Conservation (phyloP, 2,329 filamentous ascomycete species). For the Cladosporium sp. region DNA sequence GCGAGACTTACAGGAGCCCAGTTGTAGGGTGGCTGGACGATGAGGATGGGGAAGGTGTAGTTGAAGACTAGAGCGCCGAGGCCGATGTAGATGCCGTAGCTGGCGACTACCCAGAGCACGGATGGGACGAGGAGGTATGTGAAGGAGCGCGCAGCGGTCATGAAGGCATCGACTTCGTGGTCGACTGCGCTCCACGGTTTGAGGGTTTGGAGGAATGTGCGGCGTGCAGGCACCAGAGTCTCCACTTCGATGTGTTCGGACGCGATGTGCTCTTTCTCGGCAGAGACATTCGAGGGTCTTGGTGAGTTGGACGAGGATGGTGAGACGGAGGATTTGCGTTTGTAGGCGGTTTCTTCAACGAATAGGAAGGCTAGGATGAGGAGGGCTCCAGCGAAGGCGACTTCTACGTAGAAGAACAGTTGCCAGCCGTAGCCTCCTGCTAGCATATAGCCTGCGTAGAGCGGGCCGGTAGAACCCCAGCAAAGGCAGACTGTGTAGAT, state of each 20-base stretch:
- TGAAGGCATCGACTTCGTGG: conserved; percentile 38
- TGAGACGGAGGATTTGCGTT: conserved; percentile 24
- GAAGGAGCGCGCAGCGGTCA: conserved; percentile 38
- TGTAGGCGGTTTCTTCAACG: conserved; percentile 61
- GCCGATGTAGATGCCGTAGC: conserved; percentile 42
- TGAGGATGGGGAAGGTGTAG: conserved; percentile 40
- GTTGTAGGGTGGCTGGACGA: conserved; percentile 37
- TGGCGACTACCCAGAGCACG: conserved; percentile 41
- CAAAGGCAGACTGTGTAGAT: conserved; percentile 62
- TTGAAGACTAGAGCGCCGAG: conserved; percentile 42
- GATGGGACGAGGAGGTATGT: conserved; percentile 41
- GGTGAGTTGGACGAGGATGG: conserved; percentile 16
- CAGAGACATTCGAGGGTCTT: conserved; percentile 11
- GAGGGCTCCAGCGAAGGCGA: conserved; percentile 52
- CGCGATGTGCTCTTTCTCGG: conserved; percentile 27
- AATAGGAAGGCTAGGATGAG: conserved; percentile 56
- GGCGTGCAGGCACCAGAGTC: conserved; percentile 30
- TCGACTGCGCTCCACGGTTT: conserved; percentile 38
- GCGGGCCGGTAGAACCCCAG: conserved; percentile 56
- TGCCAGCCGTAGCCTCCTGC: conserved; percentile 57
- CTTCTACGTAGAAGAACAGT: conserved; percentile 62
- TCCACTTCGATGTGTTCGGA: conserved; percentile 30
- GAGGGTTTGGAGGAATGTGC: conserved; percentile 34
- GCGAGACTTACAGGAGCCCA: conserved; percentile 26
- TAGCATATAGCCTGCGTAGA: conserved; percentile 64